These are phyloP conservation scores for Starmerella powellii DNA, from an alignment of 805 yeast genomes.

Conservation along the genomic window DNA sequence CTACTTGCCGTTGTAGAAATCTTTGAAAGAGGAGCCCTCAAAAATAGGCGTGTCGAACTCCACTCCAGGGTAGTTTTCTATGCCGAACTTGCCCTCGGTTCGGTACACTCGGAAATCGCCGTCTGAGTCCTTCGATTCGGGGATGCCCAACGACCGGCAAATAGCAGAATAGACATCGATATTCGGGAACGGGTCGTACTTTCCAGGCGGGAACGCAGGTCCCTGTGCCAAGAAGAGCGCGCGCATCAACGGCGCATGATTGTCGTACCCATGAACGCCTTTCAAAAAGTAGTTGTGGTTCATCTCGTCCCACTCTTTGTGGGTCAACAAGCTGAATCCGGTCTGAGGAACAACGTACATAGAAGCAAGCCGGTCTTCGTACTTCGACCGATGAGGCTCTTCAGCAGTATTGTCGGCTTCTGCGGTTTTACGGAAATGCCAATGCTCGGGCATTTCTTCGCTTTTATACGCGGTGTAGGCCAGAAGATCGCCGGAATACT, in stretches of 20 bases:
- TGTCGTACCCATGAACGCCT: constrained; percentile 81
- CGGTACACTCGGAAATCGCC: constrained; percentile 33
- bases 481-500: not conserved
- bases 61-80: constrained; percentile 28
- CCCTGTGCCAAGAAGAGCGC: constrained; percentile 72
- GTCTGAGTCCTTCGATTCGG: constrained; percentile 45
- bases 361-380: constrained; percentile 61
- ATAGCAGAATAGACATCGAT: constrained; percentile 61
- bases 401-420: not conserved
- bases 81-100: constrained; percentile 22
- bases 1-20: constrained; percentile 4
- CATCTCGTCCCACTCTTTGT: constrained; percentile 40
- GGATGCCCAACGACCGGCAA: constrained; percentile 47
- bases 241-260: constrained; percentile 66
- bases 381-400: too few species aligned
- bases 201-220: constrained; percentile 48
- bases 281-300: constrained; percentile 42
- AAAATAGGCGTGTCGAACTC: constrained; percentile 23
- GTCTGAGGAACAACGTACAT: constrained; percentile 74
- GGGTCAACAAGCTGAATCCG: constrained; percentile 65
- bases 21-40: constrained; percentile 26
- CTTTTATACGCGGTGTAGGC: constrained; percentile 35
- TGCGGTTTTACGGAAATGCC: constrained; percentile 33
- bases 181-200: constrained; percentile 54
- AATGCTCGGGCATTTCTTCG: constrained; percentile 43